phyloP scores from a whole-genome alignment of 441 rosid genomes.

The Erodium trifolium region DNA sequence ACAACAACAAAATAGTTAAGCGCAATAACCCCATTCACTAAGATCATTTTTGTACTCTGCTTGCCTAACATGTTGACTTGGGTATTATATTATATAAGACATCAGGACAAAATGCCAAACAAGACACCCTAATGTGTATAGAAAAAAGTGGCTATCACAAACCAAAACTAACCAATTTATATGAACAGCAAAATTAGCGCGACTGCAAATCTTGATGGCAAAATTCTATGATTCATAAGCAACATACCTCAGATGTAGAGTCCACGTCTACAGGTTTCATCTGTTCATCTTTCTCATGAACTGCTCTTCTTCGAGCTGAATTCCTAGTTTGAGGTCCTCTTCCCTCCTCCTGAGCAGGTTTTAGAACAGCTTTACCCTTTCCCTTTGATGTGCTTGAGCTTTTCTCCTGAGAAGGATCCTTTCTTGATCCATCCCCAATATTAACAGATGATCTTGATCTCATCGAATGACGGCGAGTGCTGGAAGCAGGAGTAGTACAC shows the following conservation, averaged over 20 bases:
- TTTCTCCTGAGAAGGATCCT: conserved; percentile 63
- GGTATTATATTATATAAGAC: background rate
- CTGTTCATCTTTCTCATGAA: conserved; percentile 65
- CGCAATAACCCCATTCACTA: conserved; percentile 2
- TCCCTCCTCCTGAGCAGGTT: conserved; percentile 61
- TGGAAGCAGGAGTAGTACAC: conserved; percentile 60
- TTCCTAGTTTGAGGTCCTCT: conserved; percentile 97
- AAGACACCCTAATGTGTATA: background rate
- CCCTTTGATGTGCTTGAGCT: conserved; percentile 79
- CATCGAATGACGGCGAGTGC: conserved; percentile 66
- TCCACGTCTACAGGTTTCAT: conserved; percentile 66
- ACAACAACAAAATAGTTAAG: background rate
- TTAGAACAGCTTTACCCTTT: conserved; percentile 96
- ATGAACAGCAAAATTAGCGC: background rate
- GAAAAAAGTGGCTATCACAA: background rate
- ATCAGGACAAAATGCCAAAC: background rate
- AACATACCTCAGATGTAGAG: conserved; percentile 87
- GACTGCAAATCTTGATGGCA: background rate
- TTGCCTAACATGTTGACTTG: background rate
- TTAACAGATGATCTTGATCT: conserved; percentile 80
- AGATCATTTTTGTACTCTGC: background rate
- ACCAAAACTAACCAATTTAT: background rate
- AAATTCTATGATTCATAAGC: background rate
- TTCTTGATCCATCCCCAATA: conserved; percentile 63
- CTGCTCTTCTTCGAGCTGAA: conserved; percentile 80